A percentile compares a stretch with the other conserved stretches of the same genome.
Conservation (phyloP, 495 filamentous ascomycete species). For the Neurospora sp. region DNA sequence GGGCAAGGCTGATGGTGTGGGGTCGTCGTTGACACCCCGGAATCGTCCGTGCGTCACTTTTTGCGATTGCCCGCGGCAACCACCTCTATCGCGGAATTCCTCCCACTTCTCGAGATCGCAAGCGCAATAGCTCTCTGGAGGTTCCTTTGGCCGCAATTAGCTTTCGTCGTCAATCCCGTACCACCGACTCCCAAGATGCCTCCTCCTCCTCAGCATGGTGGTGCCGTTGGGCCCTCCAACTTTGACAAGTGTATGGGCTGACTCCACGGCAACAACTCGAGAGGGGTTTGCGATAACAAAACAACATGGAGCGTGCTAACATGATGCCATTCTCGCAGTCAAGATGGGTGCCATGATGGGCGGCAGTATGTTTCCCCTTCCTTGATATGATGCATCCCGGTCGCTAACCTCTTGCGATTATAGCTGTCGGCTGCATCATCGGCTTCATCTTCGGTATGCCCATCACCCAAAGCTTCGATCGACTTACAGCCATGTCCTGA, state of each 20-base stretch:
- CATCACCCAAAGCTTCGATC: not conserved
- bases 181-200: constrained; percentile 28
- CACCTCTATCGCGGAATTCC: not conserved
- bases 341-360: constrained; percentile 99
- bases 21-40: not conserved
- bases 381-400: not conserved
- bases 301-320: constrained; percentile 25
- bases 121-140: not conserved
- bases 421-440: constrained; percentile 91
- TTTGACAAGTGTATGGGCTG: constrained; percentile 74
- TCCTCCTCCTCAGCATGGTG: constrained; percentile 33
- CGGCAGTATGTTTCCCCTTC: constrained; percentile 56
- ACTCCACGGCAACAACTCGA: not conserved
- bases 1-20: not conserved
- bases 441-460: constrained; percentile 87
- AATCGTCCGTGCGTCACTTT: constrained; percentile 10
- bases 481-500: not conserved
- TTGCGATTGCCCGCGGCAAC: constrained; percentile 13
- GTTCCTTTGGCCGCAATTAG: not conserved
- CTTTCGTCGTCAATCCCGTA: not conserved
- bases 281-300: not conserved
- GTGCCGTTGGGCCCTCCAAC: constrained; percentile 58
- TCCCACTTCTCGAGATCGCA: constrained; percentile 1
- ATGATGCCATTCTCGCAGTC: constrained; percentile 41
- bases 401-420: constrained; percentile 4